Percentiles rank a stretch among this genome's conserved stretches.
Conservation (phyloP, 208 protist genomes). For the Trypanosoma avium region DNA sequence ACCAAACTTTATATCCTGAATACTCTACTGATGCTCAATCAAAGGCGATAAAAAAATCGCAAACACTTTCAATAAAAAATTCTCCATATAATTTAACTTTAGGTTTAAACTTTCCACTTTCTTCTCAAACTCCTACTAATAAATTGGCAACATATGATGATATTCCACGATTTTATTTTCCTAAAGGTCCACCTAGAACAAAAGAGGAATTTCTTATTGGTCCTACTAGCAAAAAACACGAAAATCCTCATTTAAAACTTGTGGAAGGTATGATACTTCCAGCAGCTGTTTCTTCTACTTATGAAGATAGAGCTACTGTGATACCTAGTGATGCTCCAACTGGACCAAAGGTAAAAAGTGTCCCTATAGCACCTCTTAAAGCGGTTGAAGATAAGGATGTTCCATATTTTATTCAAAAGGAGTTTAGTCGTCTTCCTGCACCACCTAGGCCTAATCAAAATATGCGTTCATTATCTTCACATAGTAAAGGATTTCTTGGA, state of each 20-base stretch:
- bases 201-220: conserved; percentile 49
- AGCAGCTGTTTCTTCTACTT: conserved; percentile 35
- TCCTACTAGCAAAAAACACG: conserved; percentile 40
- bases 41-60: no score
- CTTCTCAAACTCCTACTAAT: neutral
- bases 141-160: conserved; percentile 46
- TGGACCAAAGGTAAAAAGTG: neutral
- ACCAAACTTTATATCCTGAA: neutral
- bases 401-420: conserved; percentile 54
- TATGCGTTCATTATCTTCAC: conserved; percentile 31
- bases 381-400: conserved; percentile 61
- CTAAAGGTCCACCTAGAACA: conserved; percentile 43
- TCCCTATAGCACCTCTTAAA: conserved; percentile 55
- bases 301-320: conserved; percentile 17
- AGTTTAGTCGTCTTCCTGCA: conserved; percentile 64
- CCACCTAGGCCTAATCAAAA: conserved; percentile 44
- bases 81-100: neutral
- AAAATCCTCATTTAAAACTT: conserved; percentile 75
- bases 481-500: conserved; percentile 18
- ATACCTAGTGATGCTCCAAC: neutral
- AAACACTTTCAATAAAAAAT: no score
- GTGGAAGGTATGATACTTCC: conserved; percentile 46
- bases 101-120: neutral
- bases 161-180: conserved; percentile 90
- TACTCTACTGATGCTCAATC: no score